Percentiles rank a stretch among this genome's conserved stretches.
Evolutionary conservation across 306 rosid genomes (phyloP).

Genomic region (Prunus campanulata): DNA sequence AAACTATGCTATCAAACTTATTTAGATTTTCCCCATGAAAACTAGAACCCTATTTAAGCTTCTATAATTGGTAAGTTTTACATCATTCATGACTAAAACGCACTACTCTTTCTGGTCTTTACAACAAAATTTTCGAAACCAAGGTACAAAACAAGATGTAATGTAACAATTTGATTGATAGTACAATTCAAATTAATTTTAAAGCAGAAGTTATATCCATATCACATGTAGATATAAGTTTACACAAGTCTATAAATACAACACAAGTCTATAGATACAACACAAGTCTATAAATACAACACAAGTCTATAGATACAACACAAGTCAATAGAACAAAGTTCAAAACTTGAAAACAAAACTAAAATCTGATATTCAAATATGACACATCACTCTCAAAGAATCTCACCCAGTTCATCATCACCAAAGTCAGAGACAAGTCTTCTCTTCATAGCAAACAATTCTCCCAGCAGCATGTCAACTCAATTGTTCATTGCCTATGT

Average conservation of each 20-base stretch:
- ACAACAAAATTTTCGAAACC: not conserved
- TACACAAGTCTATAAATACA: no score
- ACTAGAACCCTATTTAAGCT: no score
- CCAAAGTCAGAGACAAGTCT: not conserved
- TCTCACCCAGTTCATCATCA: not conserved
- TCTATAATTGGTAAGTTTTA: no score
- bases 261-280: no score
- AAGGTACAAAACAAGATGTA: not conserved
- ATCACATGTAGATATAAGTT: not conserved
- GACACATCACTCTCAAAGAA: not conserved
- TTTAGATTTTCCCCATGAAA: no score
- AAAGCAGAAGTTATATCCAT: not conserved
- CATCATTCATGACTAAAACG: no score
- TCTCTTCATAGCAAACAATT: not conserved
- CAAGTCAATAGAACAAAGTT: not conserved
- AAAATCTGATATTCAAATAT: not conserved
- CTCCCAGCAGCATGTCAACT: not conserved
- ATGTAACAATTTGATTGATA: not conserved
- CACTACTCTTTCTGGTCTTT: not conserved
- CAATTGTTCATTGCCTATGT: not conserved
- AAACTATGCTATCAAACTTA: constrained; percentile 14
- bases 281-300: no score
- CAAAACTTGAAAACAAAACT: not conserved
- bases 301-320: no score
- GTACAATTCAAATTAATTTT: not conserved